Base-by-base conservation (phyloP, 805 yeast species). In the Suhomyces tanzawaensis region DNA sequence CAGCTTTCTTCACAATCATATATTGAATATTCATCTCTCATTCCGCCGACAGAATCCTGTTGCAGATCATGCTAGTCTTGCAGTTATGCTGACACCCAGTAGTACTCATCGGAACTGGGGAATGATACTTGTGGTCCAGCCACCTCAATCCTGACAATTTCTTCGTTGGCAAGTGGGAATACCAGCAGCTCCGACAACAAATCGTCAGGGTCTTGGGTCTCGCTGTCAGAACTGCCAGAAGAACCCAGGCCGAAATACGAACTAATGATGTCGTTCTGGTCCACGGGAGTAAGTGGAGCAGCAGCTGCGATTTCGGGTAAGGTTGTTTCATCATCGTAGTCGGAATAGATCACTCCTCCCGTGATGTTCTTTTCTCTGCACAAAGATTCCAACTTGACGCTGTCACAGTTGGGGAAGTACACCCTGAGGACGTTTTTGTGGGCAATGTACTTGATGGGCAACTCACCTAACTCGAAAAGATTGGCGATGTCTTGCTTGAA, bases 371-470 rank as follows among this genome's bases (percentile, higher is more conserved):
- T 67, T 30, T 84, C 93, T 27, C 68, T 53, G 42, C 84, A 59
- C 42, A 85, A 58, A 15, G 46, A 43, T 48, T 81, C 82, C 48
- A 85, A 75, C 47, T 78, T 78, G 4, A 57, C 64, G 5, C 71
- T 60, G 42, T 83, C 87, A 42, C 83, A 72, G 54, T 83, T 85
- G 23, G 91, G 88, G 62, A 87, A 85, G 54, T 76, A 82, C 11
- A 82, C 76, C 46, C 82, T 64, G 36, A 79, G 49, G 21, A 62
- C 52, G 37, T 58, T 58, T 21, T 68, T 62, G 9, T 62, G 55
- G 26, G 60, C 51, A 32, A 67, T 68, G 37, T 75, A 60, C 32
- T 78, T 67, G 38, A 83, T 65, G 7, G 85, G 88, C 46, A 80
- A 74, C 44, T 80, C 79, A 2, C 93, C 93, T 40, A 81, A 75